A percentile compares a stretch with the other conserved stretches of the same genome.
phyloP scores from a whole-genome alignment of 306 rosid species.

The Fragaria vesca region DNA sequence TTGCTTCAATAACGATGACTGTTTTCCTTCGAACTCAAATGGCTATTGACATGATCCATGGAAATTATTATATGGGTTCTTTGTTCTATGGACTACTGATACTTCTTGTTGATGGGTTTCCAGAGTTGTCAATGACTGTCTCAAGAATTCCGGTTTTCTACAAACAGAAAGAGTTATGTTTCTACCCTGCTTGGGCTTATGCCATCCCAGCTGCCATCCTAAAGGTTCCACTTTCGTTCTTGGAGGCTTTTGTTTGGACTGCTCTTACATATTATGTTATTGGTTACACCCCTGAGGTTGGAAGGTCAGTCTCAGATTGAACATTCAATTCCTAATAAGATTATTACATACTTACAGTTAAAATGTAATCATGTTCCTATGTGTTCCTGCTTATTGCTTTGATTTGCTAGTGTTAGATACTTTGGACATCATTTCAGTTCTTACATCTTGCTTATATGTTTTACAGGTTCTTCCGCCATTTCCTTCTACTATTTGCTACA shows the following conservation, averaged over 20 bases:
- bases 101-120: conserved; percentile 74
- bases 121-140: conserved; percentile 69
- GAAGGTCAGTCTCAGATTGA: conserved; percentile 29
- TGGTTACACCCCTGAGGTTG: conserved; percentile 40
- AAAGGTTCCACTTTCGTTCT: conserved; percentile 35
- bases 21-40: conserved; percentile 60
- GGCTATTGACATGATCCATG: conserved; percentile 43
- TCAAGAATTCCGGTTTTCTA: conserved; percentile 44
- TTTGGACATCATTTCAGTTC: background rate
- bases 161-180: conserved; percentile 34
- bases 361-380: background rate
- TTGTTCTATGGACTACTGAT: conserved; percentile 63
- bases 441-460: conserved; percentile 6
- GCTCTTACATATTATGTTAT: conserved; percentile 39
- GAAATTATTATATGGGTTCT: conserved; percentile 67
- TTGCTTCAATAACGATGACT: conserved; percentile 72
- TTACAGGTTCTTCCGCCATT: conserved; percentile 38
- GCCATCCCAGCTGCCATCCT: conserved; percentile 37
- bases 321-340: background rate
- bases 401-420: background rate
- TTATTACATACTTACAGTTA: background rate
- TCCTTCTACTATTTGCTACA: conserved; percentile 30
- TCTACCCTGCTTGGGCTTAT: conserved; percentile 53
- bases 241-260: conserved; percentile 41
- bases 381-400: background rate